Base-by-base conservation (phyloP, 768 basidiomycete genomes). In the Dentipellis sp. region DNA sequence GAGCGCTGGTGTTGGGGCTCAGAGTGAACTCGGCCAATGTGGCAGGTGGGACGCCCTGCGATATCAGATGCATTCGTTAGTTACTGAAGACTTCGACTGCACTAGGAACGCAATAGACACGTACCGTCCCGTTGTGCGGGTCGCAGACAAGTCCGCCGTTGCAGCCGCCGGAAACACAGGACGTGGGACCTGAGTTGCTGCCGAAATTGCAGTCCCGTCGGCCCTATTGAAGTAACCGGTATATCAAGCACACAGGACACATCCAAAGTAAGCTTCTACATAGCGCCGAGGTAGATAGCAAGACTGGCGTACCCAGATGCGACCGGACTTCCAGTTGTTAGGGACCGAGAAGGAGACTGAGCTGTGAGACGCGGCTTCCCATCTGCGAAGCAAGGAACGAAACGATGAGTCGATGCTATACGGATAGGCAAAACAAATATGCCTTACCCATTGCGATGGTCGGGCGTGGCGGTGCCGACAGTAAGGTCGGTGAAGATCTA, bases 91-190 rank as follows among this genome's bases (percentile, higher is more conserved):
- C 29, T 29, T 29, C 29, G 29, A 29, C 6, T 29, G 3, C 6
- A 6, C 29, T 3, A 29, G 29, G 29, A 29, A 29, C 29, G 29
- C 29, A 29, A 29, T 29, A 6, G 6, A 37, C 11, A 11, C 65
- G 52, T 59, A 76, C 77, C 23, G 81, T 81, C 45, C 79, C 83
- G 34, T 75, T 75, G 39, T 64, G 63, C 11, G 72, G 58, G 62
- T 78, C 79, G 59, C 86, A 87, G 10, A 72, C 62, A 10, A 88
- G 69, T 38, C 86, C 86, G 16, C 86, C 86, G 56, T 82, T 83
- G 64, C 86, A 88, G 50, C 83, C 83, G 39, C 86, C 86, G 55
- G 75, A 74, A 17, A 80, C 59, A 60, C 86, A 88, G 12, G 81
- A 80, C 59, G 75, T 81, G 3, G 70, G 71, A 21, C 77, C 81